Evolutionary conservation across 139 green algal genomes (phyloP), one percentile per base, ranked within the genome.

Genomic region (Volvox reticuliferus): DNA sequence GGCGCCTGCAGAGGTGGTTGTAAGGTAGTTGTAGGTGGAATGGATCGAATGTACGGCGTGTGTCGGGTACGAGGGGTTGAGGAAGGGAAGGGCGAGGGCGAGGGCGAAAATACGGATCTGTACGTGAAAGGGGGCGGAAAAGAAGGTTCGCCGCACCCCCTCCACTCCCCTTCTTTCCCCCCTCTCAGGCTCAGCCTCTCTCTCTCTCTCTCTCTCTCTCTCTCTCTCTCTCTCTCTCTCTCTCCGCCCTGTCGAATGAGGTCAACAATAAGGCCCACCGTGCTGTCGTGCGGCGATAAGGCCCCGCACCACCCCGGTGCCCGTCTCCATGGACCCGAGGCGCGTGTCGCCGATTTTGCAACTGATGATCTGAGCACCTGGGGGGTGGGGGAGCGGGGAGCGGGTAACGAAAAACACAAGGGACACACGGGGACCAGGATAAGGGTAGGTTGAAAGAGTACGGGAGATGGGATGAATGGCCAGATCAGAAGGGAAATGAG

Each of bases 291-390:
- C 95, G 24, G 96, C 92, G 17, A 96, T 96, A 1, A 98, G 91
- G 0, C 96, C 98, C 12, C 98, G 92, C 1, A 94, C 94, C 61
- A 99, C 84, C 0, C 96, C 97, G 16, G 93, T 92, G 26, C 93
- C 93, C 0, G 97, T 99, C 93, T 99, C 97, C 96, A 99, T 98
- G 88, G 89, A 94, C 26, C 94, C 94, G 67, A 99, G 93, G 9
- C 98, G 93, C 12, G 90, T 97, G 93, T 99, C 98, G 14, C 97
- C 97, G 76, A 99, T 99, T 93, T 99, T 99, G 94, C 96, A 99
- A n/a, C 93, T 97, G 76, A 99, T 96, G 75, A 99, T 97, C 93
- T 99, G 96, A 19, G 97, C 96, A 26, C 96, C 95, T 96, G 78
- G 93, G 24, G 36, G n/a, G 14, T 32, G 37, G 80, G 2, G 61